Evolutionary conservation across 1,139 yeast genomes (phyloP).

Genomic region (Candida albicans): DNA sequence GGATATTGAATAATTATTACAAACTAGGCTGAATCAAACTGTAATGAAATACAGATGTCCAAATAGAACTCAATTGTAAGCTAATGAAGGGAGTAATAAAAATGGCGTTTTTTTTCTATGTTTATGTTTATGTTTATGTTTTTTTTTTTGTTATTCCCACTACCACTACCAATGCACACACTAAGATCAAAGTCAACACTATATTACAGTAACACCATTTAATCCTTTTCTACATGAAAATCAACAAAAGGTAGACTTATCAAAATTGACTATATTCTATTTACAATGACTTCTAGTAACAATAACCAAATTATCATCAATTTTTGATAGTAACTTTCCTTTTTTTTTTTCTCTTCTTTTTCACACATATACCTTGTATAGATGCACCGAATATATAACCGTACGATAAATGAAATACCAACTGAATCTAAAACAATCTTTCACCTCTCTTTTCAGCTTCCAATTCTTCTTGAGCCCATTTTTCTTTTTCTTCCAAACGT

Average conservation of each 20-base stretch:
- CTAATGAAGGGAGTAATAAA: neutral
- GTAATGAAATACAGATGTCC: too few species aligned
- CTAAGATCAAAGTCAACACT: neutral
- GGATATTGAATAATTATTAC: too few species aligned
- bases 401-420: neutral
- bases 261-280: too few species aligned
- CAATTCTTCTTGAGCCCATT: constrained; percentile 25
- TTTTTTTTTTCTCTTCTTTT: too few species aligned
- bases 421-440: constrained; percentile 22
- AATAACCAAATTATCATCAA: too few species aligned
- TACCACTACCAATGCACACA: neutral
- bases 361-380: neutral
- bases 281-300: too few species aligned
- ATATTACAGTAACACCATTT: neutral
- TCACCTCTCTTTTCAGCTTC: constrained; percentile 34
- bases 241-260: too few species aligned
- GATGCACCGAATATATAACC: neutral
- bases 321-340: too few species aligned
- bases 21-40: too few species aligned
- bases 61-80: too few species aligned
- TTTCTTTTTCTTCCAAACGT: constrained; percentile 44
- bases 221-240: too few species aligned
- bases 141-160: neutral
- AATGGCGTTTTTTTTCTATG: neutral
- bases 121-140: neutral